Evolutionary conservation across 1,139 yeast genomes (phyloP), one percentile per base, ranked within the genome.

Genomic region (Hyphopichia pseudoburtonii): DNA sequence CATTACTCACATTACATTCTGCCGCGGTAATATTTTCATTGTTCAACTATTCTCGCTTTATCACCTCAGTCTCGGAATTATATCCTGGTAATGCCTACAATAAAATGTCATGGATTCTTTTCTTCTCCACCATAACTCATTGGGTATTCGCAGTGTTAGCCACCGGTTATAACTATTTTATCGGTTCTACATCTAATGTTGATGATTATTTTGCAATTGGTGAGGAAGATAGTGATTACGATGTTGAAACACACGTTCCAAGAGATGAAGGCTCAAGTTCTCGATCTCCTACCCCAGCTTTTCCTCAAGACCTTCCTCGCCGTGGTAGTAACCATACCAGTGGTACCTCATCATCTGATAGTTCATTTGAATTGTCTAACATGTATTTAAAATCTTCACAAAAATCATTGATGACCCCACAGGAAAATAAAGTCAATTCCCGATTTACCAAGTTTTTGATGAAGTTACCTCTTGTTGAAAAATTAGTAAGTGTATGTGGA

Each of bases 21-120:
- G 57, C 56, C 0, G 45, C 75, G 11, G 60, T 76, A 3, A 36
- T 78, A 6, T 53, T 74, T 1, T 78, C 94, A 1, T 60, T 86
- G 38, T 45, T 80, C n/a, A 63, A 75, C 26, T 78, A 83, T 46
- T 73, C 77, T 32, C 58, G 83, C 9, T 90, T 84, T 52, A 74
- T 79, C 32, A 59, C 68, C 8, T 67, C 84, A 15, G 81, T 82
- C 12, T 83, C 86, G 0, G 52, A 58, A 42, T 66, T 88, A 51
- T 92, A 87, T 53, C 96, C 96, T 1, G 70, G 75, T 30, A 86
- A 86, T 55, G 82, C 84, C 2, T 90, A 90, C 58, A 66, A 78
- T 19, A 74, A 71, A 47, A 79, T 86, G 80, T 71, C 85, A 26
- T 67, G 76, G 56, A 76, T 84, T 12, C 61, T 87, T 44, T 60